phyloP scores from a whole-genome alignment of 495 filamentous ascomycete species.

The Lepraria neglecta region DNA sequence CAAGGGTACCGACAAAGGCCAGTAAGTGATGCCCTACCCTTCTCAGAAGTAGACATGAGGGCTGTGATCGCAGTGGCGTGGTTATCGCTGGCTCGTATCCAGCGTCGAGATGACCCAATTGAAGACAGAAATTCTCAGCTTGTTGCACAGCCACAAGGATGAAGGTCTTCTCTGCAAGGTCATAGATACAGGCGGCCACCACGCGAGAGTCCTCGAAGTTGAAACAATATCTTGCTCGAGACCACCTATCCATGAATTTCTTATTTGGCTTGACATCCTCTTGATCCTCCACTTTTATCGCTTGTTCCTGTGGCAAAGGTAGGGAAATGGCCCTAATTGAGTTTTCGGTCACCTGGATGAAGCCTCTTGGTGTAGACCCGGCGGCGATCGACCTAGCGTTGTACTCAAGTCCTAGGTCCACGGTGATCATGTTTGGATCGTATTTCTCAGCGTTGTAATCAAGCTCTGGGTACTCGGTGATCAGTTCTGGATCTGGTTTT shows the following conservation, averaged over 20 bases:
- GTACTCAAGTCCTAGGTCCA: constrained; percentile 40
- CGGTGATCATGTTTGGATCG: neutral
- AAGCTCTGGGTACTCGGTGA: neutral
- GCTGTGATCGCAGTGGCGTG: constrained; percentile 1
- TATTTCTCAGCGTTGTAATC: neutral
- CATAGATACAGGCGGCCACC: constrained; percentile 10
- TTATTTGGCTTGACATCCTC: constrained; percentile 1
- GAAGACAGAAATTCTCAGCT: constrained; percentile 8
- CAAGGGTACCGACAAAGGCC: constrained; percentile 15
- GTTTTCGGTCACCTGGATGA: constrained; percentile 50
- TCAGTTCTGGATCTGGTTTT: neutral
- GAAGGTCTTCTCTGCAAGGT: neutral
- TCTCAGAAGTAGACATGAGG: constrained; percentile 3
- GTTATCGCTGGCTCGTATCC: constrained; percentile 10
- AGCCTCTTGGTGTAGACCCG: constrained; percentile 35
- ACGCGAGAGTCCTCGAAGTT: neutral
- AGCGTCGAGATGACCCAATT: constrained; percentile 2
- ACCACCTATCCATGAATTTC: neutral
- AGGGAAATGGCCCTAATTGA: constrained; percentile 5
- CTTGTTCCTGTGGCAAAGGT: neutral
- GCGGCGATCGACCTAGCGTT: constrained; percentile 53
- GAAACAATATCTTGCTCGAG: constrained; percentile 1
- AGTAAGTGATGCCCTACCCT: neutral
- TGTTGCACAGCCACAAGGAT: neutral
- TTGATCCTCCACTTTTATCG: neutral